Conservation (phyloP, 495 filamentous ascomycete species). For the Penicillium parvum region DNA sequence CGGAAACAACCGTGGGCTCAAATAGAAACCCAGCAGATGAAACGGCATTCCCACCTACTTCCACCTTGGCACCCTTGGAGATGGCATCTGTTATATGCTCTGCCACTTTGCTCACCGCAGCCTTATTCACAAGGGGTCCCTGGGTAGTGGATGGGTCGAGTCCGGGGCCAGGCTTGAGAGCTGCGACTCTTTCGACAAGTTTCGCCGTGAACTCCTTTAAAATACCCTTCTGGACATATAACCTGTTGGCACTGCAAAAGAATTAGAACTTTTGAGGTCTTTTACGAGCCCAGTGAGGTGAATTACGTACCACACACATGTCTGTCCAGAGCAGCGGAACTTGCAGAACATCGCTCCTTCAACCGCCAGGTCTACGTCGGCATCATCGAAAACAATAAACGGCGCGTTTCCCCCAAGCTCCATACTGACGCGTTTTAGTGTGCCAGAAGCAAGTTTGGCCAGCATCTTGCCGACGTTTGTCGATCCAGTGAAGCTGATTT, state of each 20-base stretch:
- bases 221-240: constrained; percentile 43
- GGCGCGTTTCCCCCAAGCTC: constrained; percentile 90
- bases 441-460: constrained; percentile 47
- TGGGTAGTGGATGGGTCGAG: constrained; percentile 60
- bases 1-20: constrained; percentile 64
- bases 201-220: constrained; percentile 29
- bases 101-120: constrained; percentile 65
- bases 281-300: too few relatives aligned
- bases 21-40: constrained; percentile 55
- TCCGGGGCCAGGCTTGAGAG: constrained; percentile 65
- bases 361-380: constrained; percentile 58
- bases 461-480: constrained; percentile 26
- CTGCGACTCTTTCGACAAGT: constrained; percentile 60
- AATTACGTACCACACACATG: constrained; percentile 59
- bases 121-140: constrained; percentile 69
- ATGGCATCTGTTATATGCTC: constrained; percentile 67
- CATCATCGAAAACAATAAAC: constrained; percentile 81
- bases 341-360: constrained; percentile 61
- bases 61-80: constrained; percentile 32
- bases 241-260: constrained; percentile 69
- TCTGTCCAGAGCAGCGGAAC: constrained; percentile 49
- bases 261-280: too few relatives aligned
- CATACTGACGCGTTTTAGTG: constrained; percentile 73
- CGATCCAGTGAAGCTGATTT: constrained; percentile 47
- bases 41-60: constrained; percentile 13